Evolutionary conservation across 192 early-diverging fungal genomes (phyloP), one percentile per base, ranked within the genome.

Genomic region (Radiomyces spectabilis): DNA sequence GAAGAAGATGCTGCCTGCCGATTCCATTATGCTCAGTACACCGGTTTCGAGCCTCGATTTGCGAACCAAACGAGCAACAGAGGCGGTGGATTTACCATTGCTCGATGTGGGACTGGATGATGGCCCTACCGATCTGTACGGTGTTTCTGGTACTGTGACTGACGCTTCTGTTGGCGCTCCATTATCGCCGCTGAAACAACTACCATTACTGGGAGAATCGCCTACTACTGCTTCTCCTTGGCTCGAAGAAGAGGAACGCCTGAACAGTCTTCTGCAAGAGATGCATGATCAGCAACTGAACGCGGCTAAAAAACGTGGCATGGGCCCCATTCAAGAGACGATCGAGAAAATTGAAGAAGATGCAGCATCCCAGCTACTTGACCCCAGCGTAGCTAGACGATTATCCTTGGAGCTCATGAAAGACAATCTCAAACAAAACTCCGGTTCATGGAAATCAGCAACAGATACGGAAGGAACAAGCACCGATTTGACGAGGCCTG

Each of bases 1-100:
- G 6, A 72, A 61, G 56, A 66, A 75, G 10, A 73, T 91, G 50
- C 78, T 87, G 62, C 68, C 71, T 0, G 48, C 51, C 5, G 84
- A 55, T 16, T n/a, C n/a, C 5, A 58, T 49, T 29, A 22, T 33
- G 33, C 33, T 35, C 33, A 35, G n/a, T 35, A 35, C 33, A 8
- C 33, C 33, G n/a, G 51, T 55, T 3, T 38, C 52, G 21, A 54
- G 50, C 9, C 21, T 60, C 1, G 62, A 74, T 13, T 54, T 65
- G 51, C 67, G 74, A 9, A 68, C 67, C 5, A 62, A 71, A 29
- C 50, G 71, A 40, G 77, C 71, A 0, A 68, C 61, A 9, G 49
- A 59, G 15, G 55, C 69, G 21, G 57, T 63, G 41, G 79, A 82
- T 39, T 41, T 82, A 24, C 77, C 80, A n/a, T 15, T 72, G 7